Conservation (phyloP, 1,284 basidiomycete genomes). For the Inonotus hispidus region DNA sequence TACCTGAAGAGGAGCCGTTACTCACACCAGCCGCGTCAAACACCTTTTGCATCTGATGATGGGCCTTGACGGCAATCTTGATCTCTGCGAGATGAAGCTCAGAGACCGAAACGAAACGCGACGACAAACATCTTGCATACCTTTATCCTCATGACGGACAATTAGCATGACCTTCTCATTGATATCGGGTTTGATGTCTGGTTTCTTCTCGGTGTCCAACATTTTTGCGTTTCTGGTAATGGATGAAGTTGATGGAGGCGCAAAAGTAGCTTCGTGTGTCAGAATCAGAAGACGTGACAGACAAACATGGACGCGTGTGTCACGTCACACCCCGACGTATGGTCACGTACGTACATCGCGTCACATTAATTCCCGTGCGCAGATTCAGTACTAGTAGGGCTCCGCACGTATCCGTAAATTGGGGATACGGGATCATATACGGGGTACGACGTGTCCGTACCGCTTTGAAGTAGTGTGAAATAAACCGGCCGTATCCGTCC, state of each 20-base stretch:
- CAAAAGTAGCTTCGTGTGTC: no score
- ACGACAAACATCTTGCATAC: neutral
- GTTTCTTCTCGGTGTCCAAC: neutral
- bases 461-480: no score
- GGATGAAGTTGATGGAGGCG: neutral
- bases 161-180: conserved; percentile 5
- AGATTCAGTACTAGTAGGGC: no score
- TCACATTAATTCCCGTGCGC: no score
- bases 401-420: no score
- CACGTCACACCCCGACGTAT: neutral
- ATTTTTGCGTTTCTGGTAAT: neutral
- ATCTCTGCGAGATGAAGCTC: neutral
- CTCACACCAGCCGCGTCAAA: conserved; percentile 15
- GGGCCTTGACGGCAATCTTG: conserved; percentile 11
- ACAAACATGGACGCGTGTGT: neutral
- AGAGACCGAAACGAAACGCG: neutral
- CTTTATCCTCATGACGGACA: neutral
- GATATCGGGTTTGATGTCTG: conserved; percentile 2
- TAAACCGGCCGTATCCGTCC: no score
- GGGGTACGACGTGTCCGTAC: no score
- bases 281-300: neutral
- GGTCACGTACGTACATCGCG: no score
- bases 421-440: no score
- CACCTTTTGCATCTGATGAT: conserved; percentile 10
- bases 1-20: neutral